These are phyloP conservation scores for Pichia nakasei DNA, from an alignment of 805 yeast genomes.

Conservation along the genomic window DNA sequence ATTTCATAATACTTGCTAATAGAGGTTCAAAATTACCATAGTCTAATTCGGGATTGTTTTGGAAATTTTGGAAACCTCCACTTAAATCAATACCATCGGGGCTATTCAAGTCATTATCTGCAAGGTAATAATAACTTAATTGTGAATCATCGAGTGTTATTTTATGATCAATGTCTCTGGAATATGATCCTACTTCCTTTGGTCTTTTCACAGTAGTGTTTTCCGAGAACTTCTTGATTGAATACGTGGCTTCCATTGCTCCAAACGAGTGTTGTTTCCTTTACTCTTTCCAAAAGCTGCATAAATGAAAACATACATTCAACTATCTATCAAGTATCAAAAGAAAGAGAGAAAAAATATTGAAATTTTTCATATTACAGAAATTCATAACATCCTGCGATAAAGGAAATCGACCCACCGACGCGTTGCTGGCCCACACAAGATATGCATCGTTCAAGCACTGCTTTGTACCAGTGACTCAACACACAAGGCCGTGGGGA, in stretches of 20 bases:
- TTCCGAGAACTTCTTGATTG: conserved; percentile 29
- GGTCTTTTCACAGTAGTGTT: conserved; percentile 78
- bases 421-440: too few species aligned
- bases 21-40: conserved; percentile 51
- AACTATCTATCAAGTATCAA: too few species aligned
- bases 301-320: too few species aligned
- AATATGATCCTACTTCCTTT: conserved; percentile 62
- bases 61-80: conserved; percentile 55
- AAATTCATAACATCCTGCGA: too few species aligned
- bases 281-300: too few species aligned
- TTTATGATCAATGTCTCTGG: conserved; percentile 45
- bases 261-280: too few species aligned
- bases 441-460: too few species aligned
- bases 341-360: too few species aligned
- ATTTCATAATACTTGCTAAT: conserved; percentile 42
- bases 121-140: conserved; percentile 70
- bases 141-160: conserved; percentile 43
- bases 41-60: conserved; percentile 44
- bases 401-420: too few species aligned
- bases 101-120: conserved; percentile 54
- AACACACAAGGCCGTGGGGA: too few species aligned
- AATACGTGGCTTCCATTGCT: conserved; percentile 25
- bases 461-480: too few species aligned
- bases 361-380: too few species aligned
- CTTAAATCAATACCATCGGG: conserved; percentile 50